phyloP scores from a whole-genome alignment of 106 monocot genomes.

The Dendrobium huoshanense region DNA sequence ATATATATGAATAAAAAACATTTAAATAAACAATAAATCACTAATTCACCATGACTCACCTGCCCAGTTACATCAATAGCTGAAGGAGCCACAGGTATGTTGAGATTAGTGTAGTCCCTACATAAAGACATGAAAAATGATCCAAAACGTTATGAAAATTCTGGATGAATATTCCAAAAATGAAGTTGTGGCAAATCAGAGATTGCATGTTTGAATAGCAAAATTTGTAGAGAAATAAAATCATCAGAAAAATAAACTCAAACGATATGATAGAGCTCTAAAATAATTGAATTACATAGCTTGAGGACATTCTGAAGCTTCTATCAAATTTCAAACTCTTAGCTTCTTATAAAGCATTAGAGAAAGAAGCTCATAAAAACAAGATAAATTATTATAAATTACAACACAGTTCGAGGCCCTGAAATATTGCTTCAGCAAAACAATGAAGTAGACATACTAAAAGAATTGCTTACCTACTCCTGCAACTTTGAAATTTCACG shows the following conservation, averaged over 20 bases:
- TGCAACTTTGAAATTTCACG: neutral
- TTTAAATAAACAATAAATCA: too few species aligned
- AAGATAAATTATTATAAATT: too few species aligned
- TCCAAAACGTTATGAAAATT: neutral
- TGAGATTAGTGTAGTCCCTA: slow-evolving; percentile 91
- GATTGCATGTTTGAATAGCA: neutral
- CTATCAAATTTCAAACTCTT: too few species aligned
- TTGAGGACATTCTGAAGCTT: too few species aligned
- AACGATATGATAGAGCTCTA: too few species aligned
- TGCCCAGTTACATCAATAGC: slow-evolving; percentile 73
- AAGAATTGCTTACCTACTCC: neutral
- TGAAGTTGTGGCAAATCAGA: neutral
- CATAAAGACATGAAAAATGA: slow-evolving; percentile 3
- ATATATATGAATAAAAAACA: too few species aligned
- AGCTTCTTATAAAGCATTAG: too few species aligned
- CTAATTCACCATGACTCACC: slow-evolving; percentile 19
- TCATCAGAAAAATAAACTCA: too few species aligned
- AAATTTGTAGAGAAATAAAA: neutral
- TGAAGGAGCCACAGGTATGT: slow-evolving; percentile 85
- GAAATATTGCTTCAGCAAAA: too few species aligned
- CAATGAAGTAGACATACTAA: neutral
- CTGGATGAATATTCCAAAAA: neutral
- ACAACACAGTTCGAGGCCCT: too few species aligned
- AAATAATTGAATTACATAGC: too few species aligned
- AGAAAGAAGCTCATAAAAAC: too few species aligned